These are phyloP conservation scores for Linnemannia elongata DNA, from an alignment of 192 early-diverging fungal species.

Conservation along the genomic window DNA sequence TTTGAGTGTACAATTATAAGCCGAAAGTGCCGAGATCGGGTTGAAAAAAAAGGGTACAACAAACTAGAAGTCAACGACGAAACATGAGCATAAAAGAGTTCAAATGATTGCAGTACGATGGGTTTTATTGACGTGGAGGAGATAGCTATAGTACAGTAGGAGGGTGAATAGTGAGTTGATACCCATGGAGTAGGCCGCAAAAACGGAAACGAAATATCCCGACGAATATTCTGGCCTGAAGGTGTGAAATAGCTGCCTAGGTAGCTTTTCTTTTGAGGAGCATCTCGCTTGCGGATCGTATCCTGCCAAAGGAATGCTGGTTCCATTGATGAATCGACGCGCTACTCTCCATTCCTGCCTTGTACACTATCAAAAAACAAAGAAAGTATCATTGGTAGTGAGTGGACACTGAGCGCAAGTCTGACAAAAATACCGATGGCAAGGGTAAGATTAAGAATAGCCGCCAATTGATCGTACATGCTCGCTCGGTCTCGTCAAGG, in stretches of 20 bases:
- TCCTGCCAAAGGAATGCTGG: slow-evolving; percentile 52
- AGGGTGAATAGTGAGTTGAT: neutral
- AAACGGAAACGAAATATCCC: neutral
- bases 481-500: slow-evolving; percentile 66
- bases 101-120: neutral
- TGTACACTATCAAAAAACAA: slow-evolving; percentile 33
- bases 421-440: neutral
- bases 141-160: neutral
- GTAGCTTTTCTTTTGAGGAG: slow-evolving; percentile 31
- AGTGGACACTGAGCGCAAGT: neutral
- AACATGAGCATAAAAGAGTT: too few species aligned
- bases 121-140: neutral
- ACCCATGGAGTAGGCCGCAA: neutral
- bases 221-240: neutral
- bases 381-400: neutral
- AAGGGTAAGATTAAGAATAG: neutral
- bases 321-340: slow-evolving; percentile 50
- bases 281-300: slow-evolving; percentile 48
- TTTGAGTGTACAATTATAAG: too few species aligned
- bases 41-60: too few species aligned
- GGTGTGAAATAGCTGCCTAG: neutral
- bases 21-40: too few species aligned
- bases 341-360: slow-evolving; percentile 45
- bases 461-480: slow-evolving; percentile 28
- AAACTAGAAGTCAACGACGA: too few species aligned